A percentile compares a stretch with the other conserved stretches of the same genome.
Evolutionary conservation across 2,329 filamentous ascomycete species (phyloP).

Genomic region (Fusarium keratoplasticum): DNA sequence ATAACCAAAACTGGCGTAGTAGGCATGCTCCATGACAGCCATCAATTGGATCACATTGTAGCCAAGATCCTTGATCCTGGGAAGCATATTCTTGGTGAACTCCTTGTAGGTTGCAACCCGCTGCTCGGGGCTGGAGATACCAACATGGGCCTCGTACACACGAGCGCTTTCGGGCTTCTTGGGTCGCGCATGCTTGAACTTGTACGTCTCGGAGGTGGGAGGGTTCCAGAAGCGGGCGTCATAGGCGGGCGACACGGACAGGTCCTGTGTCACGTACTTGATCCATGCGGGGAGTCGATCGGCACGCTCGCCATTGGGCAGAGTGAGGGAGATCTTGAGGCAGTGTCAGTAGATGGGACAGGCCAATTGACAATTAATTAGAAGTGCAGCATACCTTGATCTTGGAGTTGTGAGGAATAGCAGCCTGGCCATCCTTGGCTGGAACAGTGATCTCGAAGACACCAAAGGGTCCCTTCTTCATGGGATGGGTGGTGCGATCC

Average conservation of each 20-base stretch:
- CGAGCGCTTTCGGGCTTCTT: slow-evolving; percentile 87
- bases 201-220: slow-evolving; percentile 78
- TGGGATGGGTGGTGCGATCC: slow-evolving; percentile 84
- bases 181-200: slow-evolving; percentile 85
- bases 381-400: slow-evolving; percentile 75
- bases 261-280: slow-evolving; percentile 94
- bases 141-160: slow-evolving; percentile 98
- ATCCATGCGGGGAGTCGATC: slow-evolving; percentile 97
- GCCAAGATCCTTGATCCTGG: slow-evolving; percentile 87
- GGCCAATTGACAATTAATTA: neutral
- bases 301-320: slow-evolving; percentile 81
- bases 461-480: slow-evolving; percentile 88
- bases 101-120: slow-evolving; percentile 96
- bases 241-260: slow-evolving; percentile 89
- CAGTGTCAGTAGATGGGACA: neutral
- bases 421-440: slow-evolving; percentile 77
- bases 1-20: slow-evolving; percentile 99
- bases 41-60: slow-evolving; percentile 99
- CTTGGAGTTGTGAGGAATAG: slow-evolving; percentile 93
- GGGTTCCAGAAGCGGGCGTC: slow-evolving; percentile 99
- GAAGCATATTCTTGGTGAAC: slow-evolving; percentile 92
- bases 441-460: slow-evolving; percentile 87
- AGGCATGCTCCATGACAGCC: slow-evolving; percentile 99
- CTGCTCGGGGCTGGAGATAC: slow-evolving; percentile 92
- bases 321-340: slow-evolving; percentile 81